These are phyloP conservation scores for Bryum argenteum DNA, from an alignment of 225 moss, liverwort and hornwort genomes.

Conservation along the genomic window DNA sequence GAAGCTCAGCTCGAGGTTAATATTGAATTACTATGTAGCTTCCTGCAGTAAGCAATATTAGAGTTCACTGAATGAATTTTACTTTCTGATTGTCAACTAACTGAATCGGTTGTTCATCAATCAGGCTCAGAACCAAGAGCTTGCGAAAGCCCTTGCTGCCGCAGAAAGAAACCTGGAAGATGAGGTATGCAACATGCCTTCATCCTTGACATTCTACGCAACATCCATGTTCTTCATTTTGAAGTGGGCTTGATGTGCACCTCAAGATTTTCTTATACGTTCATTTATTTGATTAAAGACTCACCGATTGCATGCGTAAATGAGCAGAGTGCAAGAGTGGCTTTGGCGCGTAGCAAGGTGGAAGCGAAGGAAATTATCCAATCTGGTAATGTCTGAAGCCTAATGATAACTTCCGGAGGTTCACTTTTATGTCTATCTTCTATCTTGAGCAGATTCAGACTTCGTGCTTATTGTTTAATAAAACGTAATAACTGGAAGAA, in stretches of 20 bases:
- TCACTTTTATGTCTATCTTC: slow-evolving; percentile 13
- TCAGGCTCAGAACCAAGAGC: slow-evolving; percentile 71
- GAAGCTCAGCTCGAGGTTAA: slow-evolving; percentile 76
- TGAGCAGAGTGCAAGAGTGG: slow-evolving; percentile 59
- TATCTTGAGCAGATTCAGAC: not conserved
- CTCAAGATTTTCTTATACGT: not conserved
- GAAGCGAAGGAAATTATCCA: slow-evolving; percentile 71
- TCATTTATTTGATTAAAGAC: not conserved
- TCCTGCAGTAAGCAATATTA: not conserved
- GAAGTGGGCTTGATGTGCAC: slow-evolving; percentile 11
- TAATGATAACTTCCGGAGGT: not conserved
- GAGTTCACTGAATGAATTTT: slow-evolving; percentile 10
- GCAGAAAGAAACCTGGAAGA: slow-evolving; percentile 79
- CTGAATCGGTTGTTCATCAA: too few species aligned
- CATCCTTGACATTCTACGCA: slow-evolving; percentile 6
- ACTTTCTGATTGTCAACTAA: not conserved
- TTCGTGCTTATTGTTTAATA: slow-evolving; percentile 18
- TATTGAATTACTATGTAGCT: slow-evolving; percentile 9
- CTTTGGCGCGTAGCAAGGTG: slow-evolving; percentile 63
- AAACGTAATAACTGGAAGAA: not conserved
- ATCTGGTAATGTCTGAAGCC: slow-evolving; percentile 46
- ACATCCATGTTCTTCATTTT: not conserved
- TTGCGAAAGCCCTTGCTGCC: slow-evolving; percentile 76
- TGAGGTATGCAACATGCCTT: slow-evolving; percentile 37
- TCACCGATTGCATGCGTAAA: slow-evolving; percentile 14